Conservation (phyloP, 2,329 filamentous ascomycete genomes). For the Nemania sp. region DNA sequence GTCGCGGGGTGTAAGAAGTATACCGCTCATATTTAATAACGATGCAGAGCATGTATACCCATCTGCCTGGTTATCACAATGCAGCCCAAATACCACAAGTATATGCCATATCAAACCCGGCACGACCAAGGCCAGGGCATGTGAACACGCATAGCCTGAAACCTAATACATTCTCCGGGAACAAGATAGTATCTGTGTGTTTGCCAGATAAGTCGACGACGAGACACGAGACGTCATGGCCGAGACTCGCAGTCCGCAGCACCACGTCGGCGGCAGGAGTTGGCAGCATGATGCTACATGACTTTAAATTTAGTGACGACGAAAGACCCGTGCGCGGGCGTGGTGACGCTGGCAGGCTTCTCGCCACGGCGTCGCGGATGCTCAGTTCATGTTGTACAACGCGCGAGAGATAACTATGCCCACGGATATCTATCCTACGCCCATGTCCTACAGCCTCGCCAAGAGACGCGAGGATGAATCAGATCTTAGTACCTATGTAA, state of each 20-base stretch:
- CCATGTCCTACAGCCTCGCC: slow-evolving; percentile 13
- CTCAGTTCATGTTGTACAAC: slow-evolving; percentile 13
- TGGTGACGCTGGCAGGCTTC: neutral
- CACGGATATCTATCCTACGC: slow-evolving; percentile 2
- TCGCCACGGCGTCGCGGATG: neutral
- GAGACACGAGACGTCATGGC: slow-evolving; percentile 6
- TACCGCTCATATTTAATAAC: too few relatives aligned
- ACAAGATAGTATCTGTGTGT: neutral
- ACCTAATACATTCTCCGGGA: slow-evolving; percentile 11
- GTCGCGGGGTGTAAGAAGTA: too few relatives aligned
- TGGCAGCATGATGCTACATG: slow-evolving; percentile 11
- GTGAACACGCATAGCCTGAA: slow-evolving; percentile 20
- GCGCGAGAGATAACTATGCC: neutral
- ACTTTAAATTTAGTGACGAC: neutral
- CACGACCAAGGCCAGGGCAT: slow-evolving; percentile 13
- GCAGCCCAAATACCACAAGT: slow-evolving; percentile 22
- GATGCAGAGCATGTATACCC: slow-evolving; percentile 9
- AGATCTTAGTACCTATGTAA: slow-evolving; percentile 13
- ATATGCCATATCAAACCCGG: slow-evolving; percentile 20
- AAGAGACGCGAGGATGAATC: slow-evolving; percentile 18
- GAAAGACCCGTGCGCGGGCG: neutral
- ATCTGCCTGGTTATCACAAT: slow-evolving; percentile 20
- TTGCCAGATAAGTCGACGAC: neutral
- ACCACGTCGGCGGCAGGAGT: neutral
- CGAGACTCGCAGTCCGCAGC: slow-evolving; percentile 14